Evolutionary conservation across 2,329 filamentous ascomycete genomes (phyloP), one percentile per base, ranked within the genome.

Genomic region (Orbilia quercus): DNA sequence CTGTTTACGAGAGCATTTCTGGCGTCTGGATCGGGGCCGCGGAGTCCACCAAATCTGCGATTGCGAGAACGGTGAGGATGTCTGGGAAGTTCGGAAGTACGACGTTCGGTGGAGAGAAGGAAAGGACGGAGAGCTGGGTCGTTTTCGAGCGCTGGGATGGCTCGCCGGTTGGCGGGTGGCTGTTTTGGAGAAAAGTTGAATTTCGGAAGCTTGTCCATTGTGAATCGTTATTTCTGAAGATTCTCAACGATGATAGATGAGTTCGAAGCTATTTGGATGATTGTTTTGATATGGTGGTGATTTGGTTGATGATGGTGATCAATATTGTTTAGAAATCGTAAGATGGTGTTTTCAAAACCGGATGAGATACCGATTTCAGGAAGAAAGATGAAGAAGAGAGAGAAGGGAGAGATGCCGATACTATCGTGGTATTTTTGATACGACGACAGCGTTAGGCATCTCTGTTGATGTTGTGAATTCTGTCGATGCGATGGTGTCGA

Each of bases 191-290:
- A 40, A 12, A 40, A 36, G 4, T 31, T 36, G 48, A 18, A n/a
- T 45, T 65, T 40, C 14, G 31, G 22, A 40, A 66, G 25, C 18
- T 20, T 57, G 20, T 54, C 45, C 62, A 66, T 66, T 34, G 31
- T 66, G 42, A 18, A 20, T 14, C 18, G 36, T 4, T 40, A 9
- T 31, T 4, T 31, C 28, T 5, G 36, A 7, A 40, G 6, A 40
- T 14, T 14, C 36, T 16, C 36, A 40, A 14, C 36, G 5, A 31
- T 31, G 9, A 31, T 31, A 31, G 28, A 31, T 31, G 28, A 31
- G 9, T 5, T 9, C 28, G 28, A 31, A 31, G 9, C 28, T 31
- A 31, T 4, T 5, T 31, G 28, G 28, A 31, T 31, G 4, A 9
- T 31, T 31, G 4, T 31, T 31, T 31, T 31, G 28, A 31, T 31